Conservation (phyloP, 441 rosid species). For the Metrosideros polymorpha region DNA sequence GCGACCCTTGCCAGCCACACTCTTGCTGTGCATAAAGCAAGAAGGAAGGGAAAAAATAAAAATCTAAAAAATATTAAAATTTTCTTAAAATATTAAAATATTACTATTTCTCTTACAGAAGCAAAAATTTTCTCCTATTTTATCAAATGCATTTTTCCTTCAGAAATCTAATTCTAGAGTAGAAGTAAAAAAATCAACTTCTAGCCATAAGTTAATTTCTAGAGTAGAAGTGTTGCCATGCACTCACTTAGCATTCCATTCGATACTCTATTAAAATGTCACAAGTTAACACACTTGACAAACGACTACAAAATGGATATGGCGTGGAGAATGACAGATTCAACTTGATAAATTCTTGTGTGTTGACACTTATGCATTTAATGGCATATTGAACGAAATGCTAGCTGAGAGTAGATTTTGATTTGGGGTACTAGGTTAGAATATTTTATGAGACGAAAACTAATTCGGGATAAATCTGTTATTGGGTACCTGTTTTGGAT, state of each 20-base stretch:
- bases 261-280: neutral
- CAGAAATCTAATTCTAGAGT: too few species aligned
- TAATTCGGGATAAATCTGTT: neutral
- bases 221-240: too few species aligned
- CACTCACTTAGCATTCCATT: neutral
- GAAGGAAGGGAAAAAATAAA: too few species aligned
- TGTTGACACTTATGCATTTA: fast-evolving
- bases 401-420: neutral
- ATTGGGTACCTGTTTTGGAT: neutral
- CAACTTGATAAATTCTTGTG: fast-evolving
- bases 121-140: too few species aligned
- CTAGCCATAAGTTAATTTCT: too few species aligned
- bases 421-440: neutral
- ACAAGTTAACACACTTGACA: neutral
- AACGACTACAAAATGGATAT: fast-evolving
- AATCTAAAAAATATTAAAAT: too few species aligned
- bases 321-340: neutral
- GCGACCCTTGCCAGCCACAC: too few species aligned
- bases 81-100: too few species aligned
- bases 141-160: too few species aligned
- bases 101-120: too few species aligned
- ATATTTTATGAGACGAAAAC: neutral
- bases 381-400: neutral
- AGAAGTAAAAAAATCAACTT: too few species aligned
- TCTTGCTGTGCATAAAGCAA: too few species aligned